Evolutionary conservation across 768 basidiomycete genomes (phyloP), one percentile per base, ranked within the genome.

Genomic region (Suillus discolor): DNA sequence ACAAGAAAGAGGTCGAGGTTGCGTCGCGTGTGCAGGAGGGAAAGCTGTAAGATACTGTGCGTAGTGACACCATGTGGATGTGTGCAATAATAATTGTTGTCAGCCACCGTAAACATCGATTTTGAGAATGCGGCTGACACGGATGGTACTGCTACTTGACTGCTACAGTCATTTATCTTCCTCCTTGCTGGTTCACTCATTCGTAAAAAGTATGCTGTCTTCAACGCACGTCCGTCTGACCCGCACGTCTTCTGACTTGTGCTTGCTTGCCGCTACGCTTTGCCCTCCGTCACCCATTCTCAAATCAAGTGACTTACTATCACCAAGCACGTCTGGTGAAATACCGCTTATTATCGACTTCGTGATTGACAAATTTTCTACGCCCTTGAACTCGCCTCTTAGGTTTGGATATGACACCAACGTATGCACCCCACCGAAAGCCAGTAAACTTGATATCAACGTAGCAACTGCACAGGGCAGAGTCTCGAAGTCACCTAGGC

Each of bases 271-370:
- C 20, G 71, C 77, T 60, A 42, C 20, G 28, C 67, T 85, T 42
- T 66, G 72, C 16, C 84, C 81, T 34, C 81, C 83, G 15, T 86
- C 85, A 15, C 85, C 85, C 13, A 74, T 83, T 57, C 69, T 85
- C 64, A 79, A 70, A 28, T 74, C 83, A n/a, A 75, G 75, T 54
- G 72, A 75, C 31, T 66, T 83, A 57, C 65, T 74, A 34, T 72
- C 75, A 64, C 74, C 78, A 6, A 75, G 73, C 68, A 81, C 81
- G 36, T 84, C 82, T 41, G 83, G 80, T 39, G 80, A 83, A 60
- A 86, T 88, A 63, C 86, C 84, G n/a, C 78, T 87, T 45, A 70
- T 84, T 65, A 76, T 85, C 62, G 81, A 83, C 55, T 62, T 64
- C 31, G 62, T 59, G 5, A 15, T 61, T 20, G 65, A 65, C 54